Percentiles rank a stretch among this genome's conserved stretches.
Conservation (phyloP, 495 filamentous ascomycete species). For the Thermothielavioides terrestris region DNA sequence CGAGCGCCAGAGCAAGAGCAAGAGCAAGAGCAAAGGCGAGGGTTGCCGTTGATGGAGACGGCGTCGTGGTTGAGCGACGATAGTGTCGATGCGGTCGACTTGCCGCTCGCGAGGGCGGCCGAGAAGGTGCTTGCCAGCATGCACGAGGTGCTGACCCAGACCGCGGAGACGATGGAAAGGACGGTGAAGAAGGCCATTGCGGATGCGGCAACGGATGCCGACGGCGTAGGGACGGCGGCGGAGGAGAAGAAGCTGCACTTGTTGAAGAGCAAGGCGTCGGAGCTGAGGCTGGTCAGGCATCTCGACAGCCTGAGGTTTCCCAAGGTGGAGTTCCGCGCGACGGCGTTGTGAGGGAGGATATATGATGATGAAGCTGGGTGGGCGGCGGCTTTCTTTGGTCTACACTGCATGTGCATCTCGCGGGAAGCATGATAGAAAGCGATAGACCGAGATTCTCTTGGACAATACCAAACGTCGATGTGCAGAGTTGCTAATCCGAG, state of each 20-base stretch:
- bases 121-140: constrained; percentile 90
- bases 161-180: constrained; percentile 51
- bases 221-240: constrained; percentile 25
- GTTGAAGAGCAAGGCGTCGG: constrained; percentile 63
- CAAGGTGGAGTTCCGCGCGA: constrained; percentile 47
- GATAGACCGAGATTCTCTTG: constrained; percentile 1
- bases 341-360: constrained; percentile 31
- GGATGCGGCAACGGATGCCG: constrained; percentile 25
- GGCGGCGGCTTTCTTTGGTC: background rate
- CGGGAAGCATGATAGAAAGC: background rate
- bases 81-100: constrained; percentile 52
- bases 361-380: background rate
- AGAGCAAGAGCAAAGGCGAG: constrained; percentile 21
- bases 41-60: constrained; percentile 36
- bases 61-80: constrained; percentile 64
- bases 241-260: constrained; percentile 58
- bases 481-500: background rate
- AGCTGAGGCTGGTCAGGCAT: constrained; percentile 72
- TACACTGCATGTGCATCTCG: background rate
- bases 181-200: constrained; percentile 27
- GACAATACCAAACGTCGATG: background rate
- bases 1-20: background rate
- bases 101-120: constrained; percentile 73
- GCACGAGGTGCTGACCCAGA: constrained; percentile 75
- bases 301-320: constrained; percentile 56